Evolutionary conservation across 2,329 filamentous ascomycete genomes (phyloP).

Genomic region (Verticillium dahliae): DNA sequence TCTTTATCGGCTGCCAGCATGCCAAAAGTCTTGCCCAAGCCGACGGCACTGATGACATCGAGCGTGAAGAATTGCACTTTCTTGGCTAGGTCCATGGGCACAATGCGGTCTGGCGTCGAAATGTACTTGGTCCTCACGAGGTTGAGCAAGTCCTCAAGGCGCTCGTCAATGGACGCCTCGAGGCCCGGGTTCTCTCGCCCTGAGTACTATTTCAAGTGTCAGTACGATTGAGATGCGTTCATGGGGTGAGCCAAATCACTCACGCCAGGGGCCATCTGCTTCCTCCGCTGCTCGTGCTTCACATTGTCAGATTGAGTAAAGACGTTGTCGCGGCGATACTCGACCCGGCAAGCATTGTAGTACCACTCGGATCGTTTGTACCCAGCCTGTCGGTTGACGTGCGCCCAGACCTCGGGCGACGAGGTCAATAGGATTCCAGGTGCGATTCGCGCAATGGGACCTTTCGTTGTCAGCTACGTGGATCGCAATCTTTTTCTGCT

Average conservation of each 20-base stretch:
- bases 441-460: conserved; percentile 27
- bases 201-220: conserved; percentile 34
- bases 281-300: conserved; percentile 35
- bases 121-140: conserved; percentile 39
- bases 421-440: conserved; percentile 42
- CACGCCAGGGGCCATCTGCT: conserved; percentile 46
- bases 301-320: conserved; percentile 43
- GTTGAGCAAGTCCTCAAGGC: conserved; percentile 34
- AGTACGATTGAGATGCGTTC: not conserved
- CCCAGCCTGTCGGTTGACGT: conserved; percentile 31
- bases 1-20: conserved; percentile 39
- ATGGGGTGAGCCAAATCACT: conserved; percentile 8
- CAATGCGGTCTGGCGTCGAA: conserved; percentile 17
- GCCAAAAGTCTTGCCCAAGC: conserved; percentile 42
- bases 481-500: too few relatives aligned
- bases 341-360: conserved; percentile 36
- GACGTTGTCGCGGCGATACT: conserved; percentile 44
- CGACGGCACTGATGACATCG: conserved; percentile 45
- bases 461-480: conserved; percentile 7
- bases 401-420: conserved; percentile 38
- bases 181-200: conserved; percentile 46
- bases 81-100: conserved; percentile 36
- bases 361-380: conserved; percentile 37
- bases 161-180: conserved; percentile 40
- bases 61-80: conserved; percentile 45